Evolutionary conservation across 495 filamentous ascomycete genomes (phyloP), one percentile per base, ranked within the genome.

Genomic region (Penicillium roqueforti): DNA sequence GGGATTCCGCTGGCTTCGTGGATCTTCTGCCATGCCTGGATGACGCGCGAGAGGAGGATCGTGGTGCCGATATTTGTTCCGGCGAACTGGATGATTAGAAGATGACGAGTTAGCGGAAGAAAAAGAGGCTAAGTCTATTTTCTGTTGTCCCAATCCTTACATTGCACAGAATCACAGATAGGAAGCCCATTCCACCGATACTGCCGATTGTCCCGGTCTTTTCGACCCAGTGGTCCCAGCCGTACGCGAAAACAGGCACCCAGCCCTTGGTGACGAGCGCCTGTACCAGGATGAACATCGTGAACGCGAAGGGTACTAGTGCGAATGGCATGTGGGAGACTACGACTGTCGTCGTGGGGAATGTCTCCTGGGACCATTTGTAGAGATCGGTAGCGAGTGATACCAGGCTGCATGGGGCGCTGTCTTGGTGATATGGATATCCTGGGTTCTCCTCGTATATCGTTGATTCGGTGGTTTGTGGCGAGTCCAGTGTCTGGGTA

Each of bases 31-130:
- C 84, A 87, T 0, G 76, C 68, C 54, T 87, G 84, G 37, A 87
- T 80, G 8, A 87, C 75, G 14, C 84, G 80, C 10, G 77, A 84
- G 14, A 87, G 74, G 5, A 86, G 76, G 60, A 87, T 87, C 4
- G 84, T 83, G 1, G 84, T 86, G 16, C 84, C 84, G 46, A 87
- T 87, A 54, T 87, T 87, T 9, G 84, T 87, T 13, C 84, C 84
- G 10, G 83, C 81, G 54, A 86, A 87, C 83, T 86, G 53, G 53
- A 9, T 36, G 14, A 53, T 45, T 18, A 19, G 13, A 37, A 46
- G 23, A 19, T n/a, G 22, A 19, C 7, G 8, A 2, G 28, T 55
- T 53, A 57, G 55, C 19, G 3, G n/a, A n/a, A n/a, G n/a, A n/a
- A n/a, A n/a, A n/a, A n/a, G n/a, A n/a, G n/a, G n/a, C n/a, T n/a